Base-by-base conservation (phyloP, 2,329 filamentous ascomycete genomes). In the Fusarium nurragi region DNA sequence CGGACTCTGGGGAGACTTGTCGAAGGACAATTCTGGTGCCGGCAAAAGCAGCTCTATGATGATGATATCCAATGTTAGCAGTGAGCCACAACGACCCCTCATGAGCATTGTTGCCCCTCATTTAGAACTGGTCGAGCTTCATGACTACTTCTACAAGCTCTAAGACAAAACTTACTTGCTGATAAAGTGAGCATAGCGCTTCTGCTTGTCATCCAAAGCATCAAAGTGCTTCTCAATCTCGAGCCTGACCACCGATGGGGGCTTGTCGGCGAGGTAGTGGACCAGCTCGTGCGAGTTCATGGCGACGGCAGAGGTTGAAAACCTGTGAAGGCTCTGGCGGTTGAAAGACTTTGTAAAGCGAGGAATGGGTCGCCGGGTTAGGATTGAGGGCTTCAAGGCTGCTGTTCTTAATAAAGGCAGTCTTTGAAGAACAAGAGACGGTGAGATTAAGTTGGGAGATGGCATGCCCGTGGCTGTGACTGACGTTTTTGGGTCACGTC, bases 141-240 rank as follows among this genome's bases (percentile, higher is more conserved):
- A 43, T 30, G 18, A 21, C 30, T 13, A 47, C 32, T 48, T 51
- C 48, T 49, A 41, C n/a, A 30, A 21, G 12, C 9, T 16, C 16
- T 28, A 10, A 46, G 22, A 38, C 14, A 37, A 46, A n/a, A 58
- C 82, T 70, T 83, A 92, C 90, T 86, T 87, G 85, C 89, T 92
- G 75, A 97, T 92, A 75, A 90, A 93, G 79, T 97, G 94, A 65
- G 94, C 91, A 83, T 97, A 97, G 74, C 91, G 89, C 81, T 94
- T 93, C 81, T 97, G 88, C 75, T 90, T 83, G 72, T 91, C 86
- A 50, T 80, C 84, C 61, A 95, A 78, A 32, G 88, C 87, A 53
- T 94, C 90, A 72, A 98, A 99, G 79, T 98, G 94, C 75, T 93
- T 91, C 80, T 93, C 93, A 76, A 98, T 95, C 76, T 93, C 90